phyloP scores from a whole-genome alignment of 805 yeast genomes.

The Candida adriatica region DNA sequence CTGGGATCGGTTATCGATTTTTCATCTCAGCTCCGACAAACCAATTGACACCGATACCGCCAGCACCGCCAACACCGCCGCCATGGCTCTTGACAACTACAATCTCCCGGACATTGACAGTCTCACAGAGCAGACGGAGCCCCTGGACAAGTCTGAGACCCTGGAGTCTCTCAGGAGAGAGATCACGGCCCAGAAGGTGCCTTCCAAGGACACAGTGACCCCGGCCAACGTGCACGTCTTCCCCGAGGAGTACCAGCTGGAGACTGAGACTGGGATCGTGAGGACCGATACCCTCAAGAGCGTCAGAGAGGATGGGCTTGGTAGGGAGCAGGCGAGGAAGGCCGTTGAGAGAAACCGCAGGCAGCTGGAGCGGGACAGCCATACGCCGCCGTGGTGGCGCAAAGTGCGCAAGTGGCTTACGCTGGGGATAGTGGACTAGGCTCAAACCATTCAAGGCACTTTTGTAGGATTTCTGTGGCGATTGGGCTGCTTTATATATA shows the following conservation, averaged over 20 bases:
- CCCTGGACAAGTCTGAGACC: constrained; percentile 6
- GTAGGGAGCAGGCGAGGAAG: constrained; percentile 20
- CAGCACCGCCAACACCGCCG: constrained; percentile 1
- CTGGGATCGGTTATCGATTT: too few relatives aligned
- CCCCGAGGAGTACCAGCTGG: constrained; percentile 64
- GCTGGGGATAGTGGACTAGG: background rate
- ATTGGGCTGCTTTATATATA: too few relatives aligned
- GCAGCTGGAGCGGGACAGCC: constrained; percentile 22
- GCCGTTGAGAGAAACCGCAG: constrained; percentile 28
- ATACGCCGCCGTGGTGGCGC: constrained; percentile 4
- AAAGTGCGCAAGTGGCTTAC: constrained; percentile 1
- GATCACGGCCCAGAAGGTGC: constrained; percentile 4
- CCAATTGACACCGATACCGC: background rate
- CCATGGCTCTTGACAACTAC: constrained; percentile 6
- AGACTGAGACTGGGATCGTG: constrained; percentile 61
- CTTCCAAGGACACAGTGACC: constrained; percentile 7
- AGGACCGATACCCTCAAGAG: constrained; percentile 38
- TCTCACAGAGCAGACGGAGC: constrained; percentile 4
- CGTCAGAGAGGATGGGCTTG: constrained; percentile 4
- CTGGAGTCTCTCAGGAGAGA: constrained; percentile 3
- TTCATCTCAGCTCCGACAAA: too few relatives aligned
- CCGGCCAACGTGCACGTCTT: constrained; percentile 28
- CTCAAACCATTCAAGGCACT: too few relatives aligned
- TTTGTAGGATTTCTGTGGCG: too few relatives aligned
- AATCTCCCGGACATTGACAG: constrained; percentile 14